These are phyloP conservation scores for Ocimum tenuiflorum DNA, from an alignment of 257 asterid genomes.

Conservation along the genomic window DNA sequence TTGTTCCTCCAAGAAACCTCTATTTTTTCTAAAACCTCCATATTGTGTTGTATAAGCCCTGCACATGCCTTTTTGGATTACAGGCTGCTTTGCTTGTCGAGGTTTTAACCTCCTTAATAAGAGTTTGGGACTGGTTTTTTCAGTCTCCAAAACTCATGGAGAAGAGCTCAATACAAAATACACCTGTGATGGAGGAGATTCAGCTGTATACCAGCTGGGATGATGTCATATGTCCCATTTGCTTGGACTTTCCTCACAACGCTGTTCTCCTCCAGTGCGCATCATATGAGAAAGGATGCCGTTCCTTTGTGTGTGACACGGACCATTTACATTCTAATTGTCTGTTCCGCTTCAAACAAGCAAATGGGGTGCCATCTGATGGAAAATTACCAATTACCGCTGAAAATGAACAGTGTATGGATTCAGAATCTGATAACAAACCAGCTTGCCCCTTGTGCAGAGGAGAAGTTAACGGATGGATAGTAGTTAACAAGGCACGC, in stretches of 20 bases:
- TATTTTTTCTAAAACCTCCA: not conserved
- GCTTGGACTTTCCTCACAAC: slow-evolving; percentile 70
- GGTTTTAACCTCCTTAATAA: not conserved
- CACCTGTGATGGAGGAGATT: slow-evolving; percentile 39
- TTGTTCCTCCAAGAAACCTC: not conserved
- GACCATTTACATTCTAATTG: slow-evolving; percentile 70
- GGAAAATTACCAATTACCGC: slow-evolving; percentile 25
- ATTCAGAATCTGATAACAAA: slow-evolving; percentile 27
- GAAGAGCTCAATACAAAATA: slow-evolving; percentile 17
- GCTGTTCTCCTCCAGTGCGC: slow-evolving; percentile 73
- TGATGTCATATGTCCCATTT: slow-evolving; percentile 66
- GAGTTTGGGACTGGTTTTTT: slow-evolving; percentile 12
- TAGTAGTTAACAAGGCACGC: slow-evolving; percentile 52
- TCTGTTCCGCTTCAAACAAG: slow-evolving; percentile 63
- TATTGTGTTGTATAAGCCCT: not conserved
- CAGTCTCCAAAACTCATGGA: slow-evolving; percentile 26
- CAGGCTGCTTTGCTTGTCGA: not conserved
- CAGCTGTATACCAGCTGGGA: slow-evolving; percentile 48
- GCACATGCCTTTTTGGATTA: not conserved
- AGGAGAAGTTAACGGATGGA: slow-evolving; percentile 72
- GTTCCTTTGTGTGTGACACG: slow-evolving; percentile 63
- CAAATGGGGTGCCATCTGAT: slow-evolving; percentile 36
- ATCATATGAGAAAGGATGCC: slow-evolving; percentile 61
- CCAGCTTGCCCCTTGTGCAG: slow-evolving; percentile 67
- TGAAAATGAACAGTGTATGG: slow-evolving; percentile 19